phyloP scores from a whole-genome alignment of 2,329 filamentous ascomycete genomes.

The Calycina marina region DNA sequence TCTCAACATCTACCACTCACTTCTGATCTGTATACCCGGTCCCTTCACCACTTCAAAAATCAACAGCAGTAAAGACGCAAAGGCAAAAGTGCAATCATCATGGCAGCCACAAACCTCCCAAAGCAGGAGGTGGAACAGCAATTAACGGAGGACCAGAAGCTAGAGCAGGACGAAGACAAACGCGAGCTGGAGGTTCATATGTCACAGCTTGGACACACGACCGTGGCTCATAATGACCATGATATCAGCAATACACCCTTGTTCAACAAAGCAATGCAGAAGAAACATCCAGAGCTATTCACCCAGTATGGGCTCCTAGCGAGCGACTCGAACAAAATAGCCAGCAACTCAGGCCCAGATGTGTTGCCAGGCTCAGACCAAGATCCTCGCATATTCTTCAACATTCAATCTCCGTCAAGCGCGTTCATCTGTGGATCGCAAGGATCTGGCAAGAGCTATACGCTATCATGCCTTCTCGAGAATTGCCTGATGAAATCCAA shows the following conservation, averaged over 20 bases:
- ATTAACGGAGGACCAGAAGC: too few species aligned
- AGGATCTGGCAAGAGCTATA: constrained; percentile 47
- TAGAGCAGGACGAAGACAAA: too few species aligned
- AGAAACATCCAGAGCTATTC: background rate
- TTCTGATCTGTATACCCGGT: too few species aligned
- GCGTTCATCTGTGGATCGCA: constrained; percentile 49
- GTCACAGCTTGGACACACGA: background rate
- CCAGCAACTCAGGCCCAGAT: too few species aligned
- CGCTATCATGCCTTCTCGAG: constrained; percentile 39
- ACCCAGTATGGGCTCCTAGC: background rate
- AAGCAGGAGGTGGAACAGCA: too few species aligned
- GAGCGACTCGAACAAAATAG: background rate
- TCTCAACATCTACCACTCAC: too few species aligned
- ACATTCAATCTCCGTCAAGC: constrained; percentile 40
- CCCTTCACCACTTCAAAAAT: too few species aligned
- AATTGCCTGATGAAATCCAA: constrained; percentile 26
- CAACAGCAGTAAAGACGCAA: too few species aligned
- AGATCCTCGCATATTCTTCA: constrained; percentile 29
- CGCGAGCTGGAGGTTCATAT: too few species aligned
- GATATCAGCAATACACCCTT: background rate
- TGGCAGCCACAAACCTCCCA: too few species aligned
- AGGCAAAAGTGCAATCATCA: too few species aligned
- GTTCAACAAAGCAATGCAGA: background rate
- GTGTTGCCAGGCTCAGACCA: background rate
- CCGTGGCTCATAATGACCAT: background rate